A percentile compares a stretch with the other conserved stretches of the same genome.
Conservation (phyloP, 371 early-diverging fungal species). For the Mortierella polycephala region DNA sequence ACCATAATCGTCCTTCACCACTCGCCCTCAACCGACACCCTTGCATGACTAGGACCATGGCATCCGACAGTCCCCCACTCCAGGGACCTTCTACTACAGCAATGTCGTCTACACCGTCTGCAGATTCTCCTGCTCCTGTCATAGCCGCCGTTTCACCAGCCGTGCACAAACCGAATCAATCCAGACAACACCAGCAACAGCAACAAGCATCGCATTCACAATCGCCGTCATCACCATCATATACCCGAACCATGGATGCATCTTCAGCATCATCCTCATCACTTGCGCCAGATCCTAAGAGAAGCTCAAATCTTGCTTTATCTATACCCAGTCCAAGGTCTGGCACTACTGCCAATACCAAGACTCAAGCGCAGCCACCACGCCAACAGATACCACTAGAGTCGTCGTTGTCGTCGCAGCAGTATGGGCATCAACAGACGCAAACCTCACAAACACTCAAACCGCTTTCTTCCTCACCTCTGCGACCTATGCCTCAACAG, state of each 20-base stretch:
- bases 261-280: conserved; percentile 9
- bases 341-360: background rate
- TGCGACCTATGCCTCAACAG: conserved; percentile 2
- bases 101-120: background rate
- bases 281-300: conserved; percentile 12
- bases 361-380: background rate
- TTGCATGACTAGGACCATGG: background rate
- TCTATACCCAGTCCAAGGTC: background rate
- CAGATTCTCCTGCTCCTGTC: conserved; percentile 5
- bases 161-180: conserved; percentile 7
- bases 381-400: background rate
- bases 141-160: conserved; percentile 25
- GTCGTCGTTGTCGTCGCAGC: background rate
- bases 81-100: background rate
- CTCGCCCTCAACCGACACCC: background rate
- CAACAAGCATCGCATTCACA: conserved; percentile 9
- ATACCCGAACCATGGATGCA: conserved; percentile 36
- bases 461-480: conserved; percentile 4
- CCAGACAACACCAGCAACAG: conserved; percentile 7
- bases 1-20: background rate
- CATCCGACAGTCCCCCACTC: background rate
- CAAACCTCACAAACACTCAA: conserved; percentile 8
- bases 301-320: background rate
- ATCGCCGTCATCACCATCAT: conserved; percentile 5
- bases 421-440: conserved; percentile 6